phyloP scores from a whole-genome alignment of 164 flowering plant genomes.

The Amborella trichopoda region DNA sequence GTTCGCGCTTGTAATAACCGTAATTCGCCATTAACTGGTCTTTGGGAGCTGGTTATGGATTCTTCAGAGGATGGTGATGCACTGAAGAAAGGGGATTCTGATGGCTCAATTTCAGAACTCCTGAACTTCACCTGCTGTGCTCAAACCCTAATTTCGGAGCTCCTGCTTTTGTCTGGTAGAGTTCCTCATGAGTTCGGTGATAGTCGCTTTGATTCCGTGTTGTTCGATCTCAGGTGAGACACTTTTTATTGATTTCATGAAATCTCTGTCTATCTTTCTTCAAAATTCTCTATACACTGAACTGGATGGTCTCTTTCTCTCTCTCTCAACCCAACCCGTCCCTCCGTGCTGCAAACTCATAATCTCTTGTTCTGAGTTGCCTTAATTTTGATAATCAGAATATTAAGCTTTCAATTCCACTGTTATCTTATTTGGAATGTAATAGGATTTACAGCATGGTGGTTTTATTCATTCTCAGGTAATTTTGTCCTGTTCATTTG shows the following conservation, averaged over 20 bases:
- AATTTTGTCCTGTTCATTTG: too few relatives aligned
- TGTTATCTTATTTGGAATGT: too few relatives aligned
- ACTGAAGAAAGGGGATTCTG: slow-evolving; percentile 5
- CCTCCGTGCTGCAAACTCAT: background rate
- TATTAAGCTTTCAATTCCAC: background rate
- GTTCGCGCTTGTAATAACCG: too few relatives aligned
- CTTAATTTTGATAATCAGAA: background rate
- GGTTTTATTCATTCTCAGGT: too few relatives aligned
- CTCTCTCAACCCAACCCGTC: background rate
- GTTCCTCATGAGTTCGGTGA: slow-evolving; percentile 15
- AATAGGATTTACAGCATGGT: too few relatives aligned
- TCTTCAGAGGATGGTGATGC: slow-evolving; percentile 2
- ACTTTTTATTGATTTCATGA: background rate
- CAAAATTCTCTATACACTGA: background rate
- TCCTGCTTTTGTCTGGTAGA: slow-evolving; percentile 12
- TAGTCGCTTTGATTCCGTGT: slow-evolving; percentile 15
- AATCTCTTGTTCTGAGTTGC: background rate
- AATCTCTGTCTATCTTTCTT: too few relatives aligned
- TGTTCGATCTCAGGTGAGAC: slow-evolving; percentile 18
- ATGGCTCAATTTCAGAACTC: slow-evolving; percentile 9
- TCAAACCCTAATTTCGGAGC: slow-evolving; percentile 17
- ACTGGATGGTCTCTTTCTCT: background rate
- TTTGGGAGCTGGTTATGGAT: too few relatives aligned
- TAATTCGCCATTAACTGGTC: too few relatives aligned
- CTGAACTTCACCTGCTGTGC: slow-evolving; percentile 15